A percentile compares a stretch with the other conserved stretches of the same genome.
Conservation (phyloP, 345 rosid species). For the Hibiscus mutabilis region DNA sequence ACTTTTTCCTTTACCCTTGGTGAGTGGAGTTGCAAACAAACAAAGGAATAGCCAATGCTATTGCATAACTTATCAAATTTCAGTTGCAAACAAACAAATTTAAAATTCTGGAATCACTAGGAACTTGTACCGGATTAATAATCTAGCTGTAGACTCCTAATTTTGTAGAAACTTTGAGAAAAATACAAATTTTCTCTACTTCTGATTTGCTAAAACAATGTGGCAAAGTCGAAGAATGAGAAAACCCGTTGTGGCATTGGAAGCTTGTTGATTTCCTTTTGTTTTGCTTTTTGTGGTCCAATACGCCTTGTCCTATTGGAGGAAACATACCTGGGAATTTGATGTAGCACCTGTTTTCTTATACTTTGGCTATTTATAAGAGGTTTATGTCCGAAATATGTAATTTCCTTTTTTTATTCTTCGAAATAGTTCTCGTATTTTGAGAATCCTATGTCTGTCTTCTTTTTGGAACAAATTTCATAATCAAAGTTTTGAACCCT, state of each 20-base stretch:
- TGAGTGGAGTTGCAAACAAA: too few relatives aligned
- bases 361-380: not conserved
- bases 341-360: not conserved
- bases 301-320: not conserved
- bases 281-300: not conserved
- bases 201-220: not conserved
- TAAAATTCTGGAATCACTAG: too few relatives aligned
- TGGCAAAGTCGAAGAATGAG: not conserved
- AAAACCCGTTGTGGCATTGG: not conserved
- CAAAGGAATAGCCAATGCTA: too few relatives aligned
- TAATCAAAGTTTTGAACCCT: conserved; percentile 1
- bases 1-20: too few relatives aligned
- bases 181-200: not conserved
- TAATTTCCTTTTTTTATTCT: not conserved
- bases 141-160: too few relatives aligned
- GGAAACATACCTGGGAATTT: not conserved
- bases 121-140: too few relatives aligned
- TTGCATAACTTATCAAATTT: too few relatives aligned
- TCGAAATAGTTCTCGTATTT: not conserved
- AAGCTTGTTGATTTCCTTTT: not conserved
- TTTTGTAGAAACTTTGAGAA: too few relatives aligned
- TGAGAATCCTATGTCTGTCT: not conserved
- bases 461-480: not conserved
- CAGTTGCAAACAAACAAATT: too few relatives aligned
- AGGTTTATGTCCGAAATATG: not conserved